A percentile compares a stretch with the other conserved stretches of the same genome.
These are phyloP conservation scores for Leishmania aethiopica DNA, from an alignment of 208 protist species.

Conservation along the genomic window DNA sequence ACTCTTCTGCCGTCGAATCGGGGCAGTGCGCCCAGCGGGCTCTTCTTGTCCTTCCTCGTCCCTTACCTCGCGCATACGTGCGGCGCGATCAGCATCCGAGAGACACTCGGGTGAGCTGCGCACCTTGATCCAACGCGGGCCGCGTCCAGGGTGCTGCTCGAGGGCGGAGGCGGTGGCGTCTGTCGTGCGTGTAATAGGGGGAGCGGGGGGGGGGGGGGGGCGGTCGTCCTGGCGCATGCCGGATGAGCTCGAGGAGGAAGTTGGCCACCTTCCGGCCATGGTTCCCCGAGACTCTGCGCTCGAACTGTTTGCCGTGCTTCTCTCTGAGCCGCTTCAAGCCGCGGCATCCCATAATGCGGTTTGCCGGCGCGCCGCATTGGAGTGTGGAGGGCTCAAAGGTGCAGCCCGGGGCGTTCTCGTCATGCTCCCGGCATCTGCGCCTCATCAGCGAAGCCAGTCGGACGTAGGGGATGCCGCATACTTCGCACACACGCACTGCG, in stretches of 20 bases:
- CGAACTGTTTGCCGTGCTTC: background rate
- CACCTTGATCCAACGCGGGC: background rate
- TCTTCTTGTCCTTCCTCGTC: background rate
- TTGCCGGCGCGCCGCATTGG: background rate
- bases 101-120: background rate
- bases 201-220: too few species aligned
- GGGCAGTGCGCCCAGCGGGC: too few species aligned
- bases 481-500: background rate
- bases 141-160: background rate
- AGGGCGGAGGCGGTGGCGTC: background rate
- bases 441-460: too few species aligned
- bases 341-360: background rate
- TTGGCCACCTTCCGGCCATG: background rate
- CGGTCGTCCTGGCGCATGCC: background rate
- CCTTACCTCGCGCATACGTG: background rate
- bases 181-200: background rate
- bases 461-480: background rate
- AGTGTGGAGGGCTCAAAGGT: background rate
- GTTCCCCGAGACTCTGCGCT: background rate
- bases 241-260: background rate
- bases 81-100: background rate
- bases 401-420: background rate
- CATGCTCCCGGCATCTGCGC: background rate
- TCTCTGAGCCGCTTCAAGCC: background rate
- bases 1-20: background rate